phyloP scores from a whole-genome alignment of 176 grass and related monocot species.

The Oryza meyeriana region DNA sequence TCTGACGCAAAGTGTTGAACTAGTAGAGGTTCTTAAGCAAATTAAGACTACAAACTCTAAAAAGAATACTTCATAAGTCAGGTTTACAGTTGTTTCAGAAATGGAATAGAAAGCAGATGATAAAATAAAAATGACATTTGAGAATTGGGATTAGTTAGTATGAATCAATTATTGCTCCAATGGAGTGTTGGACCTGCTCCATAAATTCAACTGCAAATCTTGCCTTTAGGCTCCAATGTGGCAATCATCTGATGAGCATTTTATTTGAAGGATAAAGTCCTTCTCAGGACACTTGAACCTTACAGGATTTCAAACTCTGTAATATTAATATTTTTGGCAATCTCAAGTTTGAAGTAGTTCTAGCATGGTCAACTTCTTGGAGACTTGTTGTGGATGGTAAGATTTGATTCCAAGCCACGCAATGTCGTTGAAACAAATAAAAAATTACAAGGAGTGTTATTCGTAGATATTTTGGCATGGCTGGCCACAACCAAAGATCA shows the following conservation, averaged over 20 bases:
- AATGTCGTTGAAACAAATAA: background rate
- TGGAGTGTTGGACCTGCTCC: background rate
- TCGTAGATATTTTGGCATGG: background rate
- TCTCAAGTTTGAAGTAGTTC: background rate
- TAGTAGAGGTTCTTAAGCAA: background rate
- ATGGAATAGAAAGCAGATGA: background rate
- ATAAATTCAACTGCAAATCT: background rate
- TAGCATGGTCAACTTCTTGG: background rate
- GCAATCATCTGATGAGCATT: background rate
- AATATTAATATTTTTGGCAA: background rate
- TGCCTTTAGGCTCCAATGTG: background rate
- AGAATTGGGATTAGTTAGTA: background rate
- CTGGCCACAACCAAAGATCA: background rate
- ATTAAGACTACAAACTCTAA: background rate
- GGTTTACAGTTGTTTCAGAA: background rate
- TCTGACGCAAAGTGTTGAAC: background rate
- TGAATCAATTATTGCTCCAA: background rate
- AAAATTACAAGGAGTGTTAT: background rate
- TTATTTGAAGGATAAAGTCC: background rate
- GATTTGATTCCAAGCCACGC: background rate
- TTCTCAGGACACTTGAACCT: background rate
- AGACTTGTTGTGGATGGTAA: background rate
- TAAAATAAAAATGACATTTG: background rate
- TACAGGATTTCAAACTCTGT: background rate
- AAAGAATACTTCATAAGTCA: background rate